Percentiles rank a stretch among this genome's conserved stretches.
phyloP scores from a whole-genome alignment of 2,329 filamentous ascomycete genomes.

The Aspergillus sergii region DNA sequence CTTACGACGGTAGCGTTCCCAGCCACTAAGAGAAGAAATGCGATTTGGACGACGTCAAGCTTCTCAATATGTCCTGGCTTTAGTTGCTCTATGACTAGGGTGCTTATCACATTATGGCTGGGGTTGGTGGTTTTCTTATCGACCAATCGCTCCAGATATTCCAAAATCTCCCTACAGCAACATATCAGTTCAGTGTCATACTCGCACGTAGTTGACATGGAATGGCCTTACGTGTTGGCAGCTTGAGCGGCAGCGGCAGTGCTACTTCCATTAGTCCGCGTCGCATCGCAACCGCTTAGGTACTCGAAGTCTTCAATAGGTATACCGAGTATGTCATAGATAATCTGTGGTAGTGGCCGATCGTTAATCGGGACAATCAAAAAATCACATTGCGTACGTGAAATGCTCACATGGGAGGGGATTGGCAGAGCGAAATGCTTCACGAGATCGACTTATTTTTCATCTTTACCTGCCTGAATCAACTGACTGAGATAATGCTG shows the following conservation, averaged over 20 bases:
- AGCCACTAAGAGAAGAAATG: neutral
- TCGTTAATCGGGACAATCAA: fast-evolving
- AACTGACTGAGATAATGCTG: neutral
- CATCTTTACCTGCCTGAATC: neutral
- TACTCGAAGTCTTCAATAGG: neutral
- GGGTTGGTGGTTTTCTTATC: neutral
- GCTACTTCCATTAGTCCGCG: slow-evolving; percentile 4
- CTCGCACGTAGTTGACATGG: neutral
- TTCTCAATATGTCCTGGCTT: neutral
- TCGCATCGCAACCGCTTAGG: neutral
- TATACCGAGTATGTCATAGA: neutral
- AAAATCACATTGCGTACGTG: fast-evolving
- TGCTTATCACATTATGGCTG: neutral
- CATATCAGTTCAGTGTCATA: neutral
- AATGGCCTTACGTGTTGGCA: neutral
- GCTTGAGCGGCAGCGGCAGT: slow-evolving; percentile 7
- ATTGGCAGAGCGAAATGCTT: neutral
- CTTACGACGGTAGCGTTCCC: neutral
- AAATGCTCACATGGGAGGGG: neutral
- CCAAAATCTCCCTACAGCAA: neutral
- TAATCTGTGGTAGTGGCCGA: neutral
- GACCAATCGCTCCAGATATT: neutral
- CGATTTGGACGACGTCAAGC: neutral
- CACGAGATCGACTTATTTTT: neutral
- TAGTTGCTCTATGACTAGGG: neutral